These are phyloP conservation scores for Exophiala oligosperma DNA, from an alignment of 2,329 filamentous ascomycete species.

Conservation along the genomic window DNA sequence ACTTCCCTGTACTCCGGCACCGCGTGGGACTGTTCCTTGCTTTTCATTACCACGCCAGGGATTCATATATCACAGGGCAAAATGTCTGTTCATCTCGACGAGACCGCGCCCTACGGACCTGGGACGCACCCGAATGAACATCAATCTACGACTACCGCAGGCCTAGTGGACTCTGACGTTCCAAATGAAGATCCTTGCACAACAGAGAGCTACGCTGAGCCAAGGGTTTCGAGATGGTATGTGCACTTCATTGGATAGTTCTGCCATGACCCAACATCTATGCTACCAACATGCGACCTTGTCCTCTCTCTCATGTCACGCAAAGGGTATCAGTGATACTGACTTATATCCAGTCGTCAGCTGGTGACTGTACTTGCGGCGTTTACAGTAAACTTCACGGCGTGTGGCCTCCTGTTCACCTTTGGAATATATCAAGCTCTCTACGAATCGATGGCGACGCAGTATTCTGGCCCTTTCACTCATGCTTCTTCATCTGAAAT, in stretches of 20 bases:
- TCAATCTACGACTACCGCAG: background rate
- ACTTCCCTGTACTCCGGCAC: too few relatives aligned
- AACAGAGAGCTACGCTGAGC: background rate
- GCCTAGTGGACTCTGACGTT: background rate
- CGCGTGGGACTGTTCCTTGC: too few relatives aligned
- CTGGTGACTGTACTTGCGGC: conserved; percentile 18
- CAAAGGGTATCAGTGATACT: background rate
- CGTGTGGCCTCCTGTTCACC: conserved; percentile 40
- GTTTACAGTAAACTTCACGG: conserved; percentile 37
- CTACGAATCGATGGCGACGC: conserved; percentile 36
- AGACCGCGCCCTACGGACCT: too few relatives aligned
- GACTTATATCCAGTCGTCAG: background rate
- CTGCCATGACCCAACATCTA: background rate
- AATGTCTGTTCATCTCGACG: too few relatives aligned
- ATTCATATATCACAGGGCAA: too few relatives aligned
- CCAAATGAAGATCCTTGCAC: background rate
- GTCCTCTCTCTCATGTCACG: background rate
- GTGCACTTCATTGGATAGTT: background rate
- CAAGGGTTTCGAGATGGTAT: background rate
- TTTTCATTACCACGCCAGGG: too few relatives aligned
- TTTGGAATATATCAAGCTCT: conserved; percentile 44
- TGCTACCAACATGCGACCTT: too few relatives aligned
- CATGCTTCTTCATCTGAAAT: conserved; percentile 38
- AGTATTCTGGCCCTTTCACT: conserved; percentile 35
- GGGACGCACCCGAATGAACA: background rate